phyloP scores from a whole-genome alignment of 306 rosid genomes.

The Quercus rubra region DNA sequence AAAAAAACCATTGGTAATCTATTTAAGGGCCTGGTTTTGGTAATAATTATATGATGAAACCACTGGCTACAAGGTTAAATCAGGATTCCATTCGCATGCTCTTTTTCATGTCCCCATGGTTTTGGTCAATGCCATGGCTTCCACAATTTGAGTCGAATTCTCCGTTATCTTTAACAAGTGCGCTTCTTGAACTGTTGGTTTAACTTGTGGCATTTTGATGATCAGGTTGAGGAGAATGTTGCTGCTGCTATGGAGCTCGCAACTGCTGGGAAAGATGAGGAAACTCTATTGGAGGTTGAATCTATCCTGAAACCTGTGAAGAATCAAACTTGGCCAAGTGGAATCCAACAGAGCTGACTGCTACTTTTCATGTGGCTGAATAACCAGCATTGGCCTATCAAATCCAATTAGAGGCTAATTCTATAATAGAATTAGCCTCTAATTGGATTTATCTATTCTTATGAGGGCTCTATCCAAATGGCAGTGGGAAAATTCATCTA shows the following conservation, averaged over 20 bases:
- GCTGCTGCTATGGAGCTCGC: slow-evolving; percentile 77
- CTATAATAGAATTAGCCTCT: no score
- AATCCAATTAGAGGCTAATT: neutral
- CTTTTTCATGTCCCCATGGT: neutral
- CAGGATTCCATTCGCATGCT: neutral
- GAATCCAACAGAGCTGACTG: slow-evolving; percentile 63
- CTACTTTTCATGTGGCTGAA: neutral
- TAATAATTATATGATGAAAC: neutral
- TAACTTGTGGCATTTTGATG: slow-evolving; percentile 9
- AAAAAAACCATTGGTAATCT: neutral
- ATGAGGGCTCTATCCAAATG: no score
- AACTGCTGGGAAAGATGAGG: slow-evolving; percentile 59
- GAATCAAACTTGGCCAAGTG: slow-evolving; percentile 93
- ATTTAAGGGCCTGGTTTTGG: neutral
- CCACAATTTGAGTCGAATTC: neutral
- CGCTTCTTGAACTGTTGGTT: neutral
- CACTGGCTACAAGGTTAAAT: neutral
- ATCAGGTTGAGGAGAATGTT: slow-evolving; percentile 82
- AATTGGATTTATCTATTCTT: no score
- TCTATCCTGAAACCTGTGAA: slow-evolving; percentile 72
- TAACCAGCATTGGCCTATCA: neutral
- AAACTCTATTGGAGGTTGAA: slow-evolving; percentile 62
- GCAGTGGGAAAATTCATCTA: no score
- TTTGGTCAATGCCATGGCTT: neutral
- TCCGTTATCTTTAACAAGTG: neutral